phyloP scores from a whole-genome alignment of 2,329 filamentous ascomycete species.

The Westerdykella aurantiaca region DNA sequence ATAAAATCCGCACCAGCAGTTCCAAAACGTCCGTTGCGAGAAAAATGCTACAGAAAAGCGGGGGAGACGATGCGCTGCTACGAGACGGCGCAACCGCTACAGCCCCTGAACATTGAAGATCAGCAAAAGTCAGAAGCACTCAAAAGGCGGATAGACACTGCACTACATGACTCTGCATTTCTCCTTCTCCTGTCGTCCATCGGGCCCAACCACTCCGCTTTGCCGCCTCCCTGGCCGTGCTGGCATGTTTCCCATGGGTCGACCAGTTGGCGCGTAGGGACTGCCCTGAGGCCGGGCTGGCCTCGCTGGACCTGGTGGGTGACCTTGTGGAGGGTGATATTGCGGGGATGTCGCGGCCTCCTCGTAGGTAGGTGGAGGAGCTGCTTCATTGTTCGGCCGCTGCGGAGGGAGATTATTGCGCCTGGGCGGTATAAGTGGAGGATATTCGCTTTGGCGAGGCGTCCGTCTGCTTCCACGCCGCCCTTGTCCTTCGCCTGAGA shows the following conservation, averaged over 20 bases:
- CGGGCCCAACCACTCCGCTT: slow-evolving; percentile 1
- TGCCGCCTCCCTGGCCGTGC: slow-evolving; percentile 2
- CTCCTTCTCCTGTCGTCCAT: slow-evolving; percentile 1
- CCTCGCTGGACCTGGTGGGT: slow-evolving; percentile 39
- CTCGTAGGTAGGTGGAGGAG: slow-evolving; percentile 61
- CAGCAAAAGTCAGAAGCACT: too few species aligned
- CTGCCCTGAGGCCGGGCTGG: slow-evolving; percentile 22
- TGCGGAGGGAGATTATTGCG: slow-evolving; percentile 33
- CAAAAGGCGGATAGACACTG: not conserved
- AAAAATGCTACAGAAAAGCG: too few species aligned
- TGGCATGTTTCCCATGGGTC: slow-evolving; percentile 1
- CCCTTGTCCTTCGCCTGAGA: slow-evolving; percentile 43
- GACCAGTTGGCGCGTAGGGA: slow-evolving; percentile 12
- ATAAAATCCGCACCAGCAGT: too few species aligned
- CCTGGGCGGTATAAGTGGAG: slow-evolving; percentile 44
- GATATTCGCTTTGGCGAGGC: slow-evolving; percentile 28
- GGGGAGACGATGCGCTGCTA: too few species aligned
- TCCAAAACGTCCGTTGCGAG: too few species aligned
- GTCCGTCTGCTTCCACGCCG: slow-evolving; percentile 24
- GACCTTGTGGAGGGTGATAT: slow-evolving; percentile 48
- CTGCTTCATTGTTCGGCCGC: slow-evolving; percentile 43
- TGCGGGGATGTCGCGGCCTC: slow-evolving; percentile 54
- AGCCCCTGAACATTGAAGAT: too few species aligned
- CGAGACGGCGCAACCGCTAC: too few species aligned
- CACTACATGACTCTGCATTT: slow-evolving; percentile 4